Base-by-base conservation (phyloP, 139 green algal species). In the Tetraselmis striata region DNA sequence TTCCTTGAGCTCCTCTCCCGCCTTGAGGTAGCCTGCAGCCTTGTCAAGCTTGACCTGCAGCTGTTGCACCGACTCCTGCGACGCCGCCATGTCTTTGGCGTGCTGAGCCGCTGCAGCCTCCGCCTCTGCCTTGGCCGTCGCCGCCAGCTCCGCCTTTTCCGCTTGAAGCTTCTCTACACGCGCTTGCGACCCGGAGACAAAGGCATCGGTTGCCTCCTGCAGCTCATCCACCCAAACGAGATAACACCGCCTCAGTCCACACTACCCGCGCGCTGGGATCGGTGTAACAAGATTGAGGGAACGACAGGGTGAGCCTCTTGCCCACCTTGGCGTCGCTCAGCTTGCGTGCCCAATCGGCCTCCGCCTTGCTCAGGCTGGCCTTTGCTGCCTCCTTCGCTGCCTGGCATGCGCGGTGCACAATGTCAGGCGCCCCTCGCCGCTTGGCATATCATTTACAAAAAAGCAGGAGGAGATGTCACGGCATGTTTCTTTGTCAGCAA, bases 1-100 rank as follows among this genome's bases (percentile, higher is more conserved):
- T 58, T 96, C 92, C 59, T 87, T 88, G 5, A 97, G 91, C 85
- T 97, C 93, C 22, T 96, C 93, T 45, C 93, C 92, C 1, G 92
- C 90, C 59, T 90, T 90, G 0, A 97, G 77, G 0, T 88, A 89
- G 0, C 86, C 89, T 1, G 90, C 90, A 1, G 93, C 93, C 77
- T 92, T 84, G 1, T 85, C 86, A 75, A 97, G 83, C 86, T 90
- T 93, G 45, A 82, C 87, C 11, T 92, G 86, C 78, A 94, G 81
- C 26, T 87, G 86, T 0, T 88, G 83, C 59, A 90, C 31, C 75
- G 67, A 59, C 29, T 76, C 81, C 74, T 85, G 58, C 59, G 90
- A 79, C 28, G 32, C 77, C 22, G 45, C 45, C 45, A 67, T 18
- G 11, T 67, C 45, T 18, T 67, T 67, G 75, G 77, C 32, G 83